Conservation (phyloP, 805 yeast species). For the Kluyveromyces siamensis region DNA sequence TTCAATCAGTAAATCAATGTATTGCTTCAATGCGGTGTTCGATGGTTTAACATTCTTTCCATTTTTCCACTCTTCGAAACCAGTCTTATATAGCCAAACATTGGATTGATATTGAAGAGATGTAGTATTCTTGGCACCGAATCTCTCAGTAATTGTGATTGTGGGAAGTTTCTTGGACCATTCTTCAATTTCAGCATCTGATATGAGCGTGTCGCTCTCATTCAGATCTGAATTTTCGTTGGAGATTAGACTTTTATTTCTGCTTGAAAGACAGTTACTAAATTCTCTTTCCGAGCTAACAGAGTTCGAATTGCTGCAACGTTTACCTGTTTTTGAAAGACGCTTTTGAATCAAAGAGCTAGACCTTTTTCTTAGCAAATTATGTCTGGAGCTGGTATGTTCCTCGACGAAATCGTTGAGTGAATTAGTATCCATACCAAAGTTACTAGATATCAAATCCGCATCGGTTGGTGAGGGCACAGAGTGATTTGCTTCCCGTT, state of each 20-base stretch:
- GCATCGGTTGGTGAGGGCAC: neutral
- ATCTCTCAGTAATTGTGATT: constrained; percentile 18
- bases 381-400: neutral
- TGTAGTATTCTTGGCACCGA: constrained; percentile 10
- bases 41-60: constrained; percentile 5
- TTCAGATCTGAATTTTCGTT: neutral
- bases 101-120: constrained; percentile 18
- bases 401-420: constrained; percentile 2
- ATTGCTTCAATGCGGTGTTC: constrained; percentile 18
- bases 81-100: constrained; percentile 13
- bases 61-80: constrained; percentile 2
- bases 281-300: neutral
- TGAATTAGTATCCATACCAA: neutral
- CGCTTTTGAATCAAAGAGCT: neutral
- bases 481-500: neutral
- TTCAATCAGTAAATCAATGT: constrained; percentile 15
- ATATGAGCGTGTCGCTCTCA: neutral
- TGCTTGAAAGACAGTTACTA: constrained; percentile 1
- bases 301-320: constrained; percentile 1
- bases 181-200: constrained; percentile 11
- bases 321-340: neutral
- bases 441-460: constrained; percentile 1
- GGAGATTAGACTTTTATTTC: constrained; percentile 7
- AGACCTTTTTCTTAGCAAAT: neutral
- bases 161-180: constrained; percentile 16